These are phyloP conservation scores for Poteriospumella lacustris DNA, from an alignment of 108 stramenopile species.

Conservation along the genomic window DNA sequence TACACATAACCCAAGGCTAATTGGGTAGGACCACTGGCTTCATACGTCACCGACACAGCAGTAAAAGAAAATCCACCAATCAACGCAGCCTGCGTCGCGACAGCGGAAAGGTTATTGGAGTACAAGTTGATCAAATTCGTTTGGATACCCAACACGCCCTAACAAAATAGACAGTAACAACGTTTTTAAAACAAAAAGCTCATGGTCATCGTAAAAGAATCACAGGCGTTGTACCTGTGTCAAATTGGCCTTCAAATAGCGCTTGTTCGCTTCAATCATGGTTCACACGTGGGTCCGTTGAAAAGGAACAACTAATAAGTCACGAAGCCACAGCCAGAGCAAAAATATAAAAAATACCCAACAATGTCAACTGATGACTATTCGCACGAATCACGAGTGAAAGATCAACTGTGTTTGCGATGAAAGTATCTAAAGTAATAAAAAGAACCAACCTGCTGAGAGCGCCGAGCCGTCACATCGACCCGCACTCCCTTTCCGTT, in stretches of 20 bases:
- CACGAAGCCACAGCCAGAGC: too few relatives aligned
- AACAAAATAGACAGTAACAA: neutral
- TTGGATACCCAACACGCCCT: constrained; percentile 25
- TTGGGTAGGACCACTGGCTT: neutral
- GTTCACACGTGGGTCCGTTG: too few relatives aligned
- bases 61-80: constrained; percentile 18
- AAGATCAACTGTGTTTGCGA: too few relatives aligned
- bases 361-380: too few relatives aligned
- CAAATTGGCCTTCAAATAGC: constrained; percentile 18
- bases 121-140: constrained; percentile 6
- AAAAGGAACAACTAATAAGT: too few relatives aligned
- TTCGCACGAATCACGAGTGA: too few relatives aligned
- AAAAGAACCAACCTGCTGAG: too few relatives aligned
- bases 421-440: too few relatives aligned
- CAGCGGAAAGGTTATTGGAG: neutral
- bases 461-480: too few relatives aligned
- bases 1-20: neutral
- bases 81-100: constrained; percentile 25
- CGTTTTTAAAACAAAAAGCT: too few relatives aligned
- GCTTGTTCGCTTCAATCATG: constrained; percentile 22
- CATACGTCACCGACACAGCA: neutral
- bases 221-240: neutral
- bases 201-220: neutral
- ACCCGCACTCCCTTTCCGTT: too few relatives aligned
- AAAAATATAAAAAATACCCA: too few relatives aligned